Percentiles rank a stretch among this genome's conserved stretches.
Conservation (phyloP, 2,329 filamentous ascomycete species). For the Talaromyces sp. region DNA sequence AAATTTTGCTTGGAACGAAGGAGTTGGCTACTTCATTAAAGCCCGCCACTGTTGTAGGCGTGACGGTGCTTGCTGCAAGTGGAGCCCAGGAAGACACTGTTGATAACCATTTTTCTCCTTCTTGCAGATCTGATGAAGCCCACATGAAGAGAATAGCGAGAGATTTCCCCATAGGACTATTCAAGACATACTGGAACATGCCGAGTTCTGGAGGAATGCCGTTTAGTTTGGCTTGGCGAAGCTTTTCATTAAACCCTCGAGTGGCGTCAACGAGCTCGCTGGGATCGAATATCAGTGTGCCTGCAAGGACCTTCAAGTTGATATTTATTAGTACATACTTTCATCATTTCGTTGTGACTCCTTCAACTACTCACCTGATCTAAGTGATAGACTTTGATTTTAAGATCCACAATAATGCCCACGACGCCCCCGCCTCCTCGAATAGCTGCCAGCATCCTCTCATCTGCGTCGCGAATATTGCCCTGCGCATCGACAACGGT, state of each 20-base stretch:
- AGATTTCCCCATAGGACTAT: slow-evolving; percentile 33
- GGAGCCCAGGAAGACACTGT: slow-evolving; percentile 32
- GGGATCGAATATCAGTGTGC: slow-evolving; percentile 37
- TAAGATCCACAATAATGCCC: slow-evolving; percentile 46
- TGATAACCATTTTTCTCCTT: slow-evolving; percentile 31
- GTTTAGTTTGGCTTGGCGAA: slow-evolving; percentile 23
- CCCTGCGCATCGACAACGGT: slow-evolving; percentile 44
- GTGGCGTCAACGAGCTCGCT: slow-evolving; percentile 29
- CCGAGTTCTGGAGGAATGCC: slow-evolving; percentile 20
- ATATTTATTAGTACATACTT: background rate
- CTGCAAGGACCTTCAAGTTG: slow-evolving; percentile 28
- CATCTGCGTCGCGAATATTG: slow-evolving; percentile 41
- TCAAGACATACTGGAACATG: slow-evolving; percentile 33
- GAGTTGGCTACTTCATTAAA: slow-evolving; percentile 21
- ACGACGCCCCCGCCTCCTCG: slow-evolving; percentile 46
- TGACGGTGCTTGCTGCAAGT: slow-evolving; percentile 31
- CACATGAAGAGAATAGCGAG: slow-evolving; percentile 35
- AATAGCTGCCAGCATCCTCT: slow-evolving; percentile 42
- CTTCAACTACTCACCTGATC: slow-evolving; percentile 29
- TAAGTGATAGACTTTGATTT: slow-evolving; percentile 43
- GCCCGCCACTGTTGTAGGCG: slow-evolving; percentile 20
- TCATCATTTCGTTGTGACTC: background rate
- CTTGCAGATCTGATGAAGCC: slow-evolving; percentile 35
- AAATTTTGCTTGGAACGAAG: slow-evolving; percentile 17
- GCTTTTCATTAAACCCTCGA: slow-evolving; percentile 27